Conservation (phyloP, 2,329 filamentous ascomycete genomes). For the Chaetomium globosum region DNA sequence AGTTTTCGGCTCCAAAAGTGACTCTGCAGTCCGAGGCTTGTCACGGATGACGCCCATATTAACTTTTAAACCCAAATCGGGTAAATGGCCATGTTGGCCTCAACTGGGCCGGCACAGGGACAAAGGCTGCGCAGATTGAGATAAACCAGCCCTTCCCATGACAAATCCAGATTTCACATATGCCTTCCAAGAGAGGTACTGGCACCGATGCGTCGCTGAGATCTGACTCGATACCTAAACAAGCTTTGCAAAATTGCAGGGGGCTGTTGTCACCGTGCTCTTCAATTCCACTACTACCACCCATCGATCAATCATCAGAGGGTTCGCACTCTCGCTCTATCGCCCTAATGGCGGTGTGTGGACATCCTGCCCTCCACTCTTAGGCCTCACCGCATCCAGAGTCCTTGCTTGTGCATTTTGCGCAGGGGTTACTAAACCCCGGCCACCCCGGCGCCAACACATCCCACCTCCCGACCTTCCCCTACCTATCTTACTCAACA, state of each 20-base stretch:
- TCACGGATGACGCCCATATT: constrained; percentile 3
- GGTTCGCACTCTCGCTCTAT: background rate
- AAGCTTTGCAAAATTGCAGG: background rate
- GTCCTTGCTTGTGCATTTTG: background rate
- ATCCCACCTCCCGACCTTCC: background rate
- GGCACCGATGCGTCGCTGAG: background rate
- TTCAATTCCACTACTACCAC: background rate
- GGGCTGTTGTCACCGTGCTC: constrained; percentile 9
- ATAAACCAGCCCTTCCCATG: background rate
- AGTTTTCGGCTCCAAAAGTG: background rate
- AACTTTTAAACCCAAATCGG: constrained; percentile 2
- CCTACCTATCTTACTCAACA: background rate
- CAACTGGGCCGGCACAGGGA: background rate
- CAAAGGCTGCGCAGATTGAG: background rate
- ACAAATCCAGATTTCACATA: constrained; percentile 2
- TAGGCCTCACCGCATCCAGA: constrained; percentile 26
- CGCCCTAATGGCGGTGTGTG: constrained; percentile 26
- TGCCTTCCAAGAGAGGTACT: background rate
- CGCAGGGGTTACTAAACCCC: constrained; percentile 9
- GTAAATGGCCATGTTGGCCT: constrained; percentile 21
- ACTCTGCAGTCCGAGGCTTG: background rate
- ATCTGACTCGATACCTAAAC: background rate
- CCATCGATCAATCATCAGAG: background rate
- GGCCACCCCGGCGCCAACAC: background rate
- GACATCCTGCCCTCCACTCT: constrained; percentile 17